Evolutionary conservation across 106 monocot species (phyloP).

Genomic region (Cymbidium sinense): DNA sequence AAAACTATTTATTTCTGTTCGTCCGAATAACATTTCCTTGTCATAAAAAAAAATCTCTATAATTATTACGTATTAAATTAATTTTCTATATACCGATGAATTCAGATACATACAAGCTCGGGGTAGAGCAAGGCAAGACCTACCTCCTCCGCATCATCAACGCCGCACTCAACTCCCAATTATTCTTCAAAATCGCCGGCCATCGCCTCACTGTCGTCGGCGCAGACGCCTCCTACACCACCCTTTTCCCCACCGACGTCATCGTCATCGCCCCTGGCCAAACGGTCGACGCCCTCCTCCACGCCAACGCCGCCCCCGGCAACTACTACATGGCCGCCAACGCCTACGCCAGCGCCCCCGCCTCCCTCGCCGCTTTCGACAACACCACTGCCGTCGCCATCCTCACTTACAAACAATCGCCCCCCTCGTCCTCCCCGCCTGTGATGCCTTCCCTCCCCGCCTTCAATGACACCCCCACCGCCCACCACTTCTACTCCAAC

Average conservation of each 20-base stretch:
- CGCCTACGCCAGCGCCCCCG: conserved; percentile 31
- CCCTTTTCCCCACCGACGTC: conserved; percentile 56
- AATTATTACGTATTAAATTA: too few relatives aligned
- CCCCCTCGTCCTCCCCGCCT: conserved; percentile 3
- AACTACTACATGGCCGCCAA: conserved; percentile 62
- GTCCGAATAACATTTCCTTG: too few relatives aligned
- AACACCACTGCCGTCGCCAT: conserved; percentile 53
- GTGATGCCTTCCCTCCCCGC: conserved; percentile 47
- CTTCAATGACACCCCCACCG: conserved; percentile 48
- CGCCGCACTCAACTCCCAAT: conserved; percentile 66
- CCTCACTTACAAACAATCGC: conserved; percentile 24
- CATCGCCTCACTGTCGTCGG: conserved; percentile 67
- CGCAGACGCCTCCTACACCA: conserved; percentile 73
- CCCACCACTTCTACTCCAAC: conserved; percentile 52
- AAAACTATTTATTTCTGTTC: too few relatives aligned
- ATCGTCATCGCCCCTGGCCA: conserved; percentile 71
- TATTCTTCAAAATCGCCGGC: conserved; percentile 78
- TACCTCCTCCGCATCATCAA: conserved; percentile 84
- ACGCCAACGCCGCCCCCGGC: conserved; percentile 42
- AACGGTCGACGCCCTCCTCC: conserved; percentile 64
- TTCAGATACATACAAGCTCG: conserved; percentile 47
- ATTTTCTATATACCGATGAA: background rate
- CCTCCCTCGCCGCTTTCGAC: conserved; percentile 10
- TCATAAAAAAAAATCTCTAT: too few relatives aligned
- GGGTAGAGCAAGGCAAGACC: conserved; percentile 38